Evolutionary conservation across 495 filamentous ascomycete genomes (phyloP), one percentile per base, ranked within the genome.

Genomic region (Podospora conica): DNA sequence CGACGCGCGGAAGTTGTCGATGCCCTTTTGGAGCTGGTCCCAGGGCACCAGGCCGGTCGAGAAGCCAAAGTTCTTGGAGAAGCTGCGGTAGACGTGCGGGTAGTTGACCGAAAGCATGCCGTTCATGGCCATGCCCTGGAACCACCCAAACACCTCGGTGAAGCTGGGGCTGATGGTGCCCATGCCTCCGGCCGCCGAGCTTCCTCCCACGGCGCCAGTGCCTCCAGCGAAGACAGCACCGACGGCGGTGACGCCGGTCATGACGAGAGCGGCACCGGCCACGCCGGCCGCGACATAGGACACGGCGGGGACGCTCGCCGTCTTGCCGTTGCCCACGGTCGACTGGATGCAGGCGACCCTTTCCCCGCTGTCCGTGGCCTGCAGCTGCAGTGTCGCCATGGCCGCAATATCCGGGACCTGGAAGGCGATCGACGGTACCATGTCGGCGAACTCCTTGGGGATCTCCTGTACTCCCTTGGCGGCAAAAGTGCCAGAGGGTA

Each of bases 71-170:
- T 98, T 98, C 78, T 89, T 89, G 53, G 90, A 76, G 75, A 96
- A 98, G 73, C 87, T 93, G 65, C 86, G 83, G 77, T 98, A 98
- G 25, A 98, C 86, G 27, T 85, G 75, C 6, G 95, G 95, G 71
- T 96, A 92, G 69, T 88, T 85, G 69, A 93, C 92, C 67, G 90
- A 94, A 74, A 97, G 77, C 95, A 98, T 97, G 62, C 95, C 95
- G 74, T 93, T 97, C 80, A 93, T 89, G 21, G 95, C 93, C 77
- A 98, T 87, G 28, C 87, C 87, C 78, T 98, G 95, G 77, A 98
- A 97, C 85, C 89, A 94, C 58, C 87, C 87, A 74, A 97, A 86
- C 61, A 96, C 87, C 71, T 97, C 92, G 57, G 81, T 85, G 76
- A 97, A 97, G 57, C 87, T 90, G 9, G 95, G 95, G 68, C 91